phyloP scores from a whole-genome alignment of 1,284 basidiomycete species.

The Cutaneotrichosporon cyanovorans region DNA sequence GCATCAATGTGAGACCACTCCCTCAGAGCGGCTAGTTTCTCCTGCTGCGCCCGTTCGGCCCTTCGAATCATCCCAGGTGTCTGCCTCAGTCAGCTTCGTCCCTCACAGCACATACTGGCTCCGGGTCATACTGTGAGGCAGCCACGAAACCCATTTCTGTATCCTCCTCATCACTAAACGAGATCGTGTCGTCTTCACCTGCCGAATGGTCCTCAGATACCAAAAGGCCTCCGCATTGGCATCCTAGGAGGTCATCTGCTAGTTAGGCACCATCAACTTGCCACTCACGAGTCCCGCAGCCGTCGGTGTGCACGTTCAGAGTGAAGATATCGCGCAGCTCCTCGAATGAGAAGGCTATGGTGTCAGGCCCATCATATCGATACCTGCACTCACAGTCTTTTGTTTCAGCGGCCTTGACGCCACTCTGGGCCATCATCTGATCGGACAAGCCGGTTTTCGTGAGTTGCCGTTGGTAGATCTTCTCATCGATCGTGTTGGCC shows the following conservation, averaged over 20 bases:
- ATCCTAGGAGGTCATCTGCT: conserved; percentile 59
- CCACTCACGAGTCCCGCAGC: conserved; percentile 69
- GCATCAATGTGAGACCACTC: conserved; percentile 77
- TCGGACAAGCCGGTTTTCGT: conserved; percentile 81
- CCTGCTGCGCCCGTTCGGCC: conserved; percentile 55
- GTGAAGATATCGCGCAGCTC: conserved; percentile 92
- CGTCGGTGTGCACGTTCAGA: conserved; percentile 62
- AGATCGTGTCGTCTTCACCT: conserved; percentile 20
- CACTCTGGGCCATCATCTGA: conserved; percentile 48
- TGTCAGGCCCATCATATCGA: conserved; percentile 45
- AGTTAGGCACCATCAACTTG: background rate
- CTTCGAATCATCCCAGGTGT: background rate
- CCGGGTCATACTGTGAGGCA: conserved; percentile 55
- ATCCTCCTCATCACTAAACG: conserved; percentile 24
- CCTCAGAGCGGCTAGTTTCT: conserved; percentile 69
- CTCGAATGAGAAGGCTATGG: conserved; percentile 70
- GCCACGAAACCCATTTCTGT: conserved; percentile 55
- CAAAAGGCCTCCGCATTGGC: conserved; percentile 51
- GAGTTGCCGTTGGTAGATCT: conserved; percentile 62
- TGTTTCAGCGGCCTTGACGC: conserved; percentile 20
- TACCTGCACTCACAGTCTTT: conserved; percentile 68
- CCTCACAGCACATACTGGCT: conserved; percentile 25
- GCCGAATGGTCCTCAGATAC: conserved; percentile 27
- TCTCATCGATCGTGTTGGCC: conserved; percentile 49
- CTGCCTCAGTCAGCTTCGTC: background rate